Conservation (phyloP, 331 rosid genomes). For the Spiraea crenata region DNA sequence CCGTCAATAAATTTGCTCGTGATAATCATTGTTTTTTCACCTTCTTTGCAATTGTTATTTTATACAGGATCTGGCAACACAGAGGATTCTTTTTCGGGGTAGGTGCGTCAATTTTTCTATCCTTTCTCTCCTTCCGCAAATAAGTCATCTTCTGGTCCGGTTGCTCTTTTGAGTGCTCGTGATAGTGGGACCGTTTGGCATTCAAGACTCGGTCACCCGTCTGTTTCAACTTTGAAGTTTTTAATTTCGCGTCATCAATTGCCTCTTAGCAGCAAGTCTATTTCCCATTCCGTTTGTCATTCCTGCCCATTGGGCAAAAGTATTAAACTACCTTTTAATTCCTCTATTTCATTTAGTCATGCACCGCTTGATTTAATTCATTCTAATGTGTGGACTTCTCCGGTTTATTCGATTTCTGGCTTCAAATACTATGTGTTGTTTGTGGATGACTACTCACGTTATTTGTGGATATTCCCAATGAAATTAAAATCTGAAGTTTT, state of each 20-base stretch:
- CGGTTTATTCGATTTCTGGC: neutral
- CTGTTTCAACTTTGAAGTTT: neutral
- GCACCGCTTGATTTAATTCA: neutral
- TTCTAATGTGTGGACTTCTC: neutral
- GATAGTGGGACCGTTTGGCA: too few relatives aligned
- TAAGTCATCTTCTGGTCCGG: too few relatives aligned
- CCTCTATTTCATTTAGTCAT: neutral
- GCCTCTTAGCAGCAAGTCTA: too few relatives aligned
- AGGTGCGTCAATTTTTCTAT: too few relatives aligned
- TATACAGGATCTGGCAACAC: too few relatives aligned
- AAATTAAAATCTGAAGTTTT: neutral
- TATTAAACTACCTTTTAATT: neutral
- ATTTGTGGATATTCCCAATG: neutral
- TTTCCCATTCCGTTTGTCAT: neutral
- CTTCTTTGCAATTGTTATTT: too few relatives aligned
- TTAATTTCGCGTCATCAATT: too few relatives aligned
- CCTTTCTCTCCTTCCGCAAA: too few relatives aligned
- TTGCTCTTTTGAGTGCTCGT: too few relatives aligned
- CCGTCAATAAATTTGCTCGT: too few relatives aligned
- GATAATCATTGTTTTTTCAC: too few relatives aligned
- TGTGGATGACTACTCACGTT: neutral
- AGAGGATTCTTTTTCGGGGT: too few relatives aligned
- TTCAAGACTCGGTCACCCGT: neutral
- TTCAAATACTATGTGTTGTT: neutral
- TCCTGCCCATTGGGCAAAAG: neutral